These are phyloP conservation scores for Daphne laureola DNA, from an alignment of 441 rosid species.

Conservation along the genomic window DNA sequence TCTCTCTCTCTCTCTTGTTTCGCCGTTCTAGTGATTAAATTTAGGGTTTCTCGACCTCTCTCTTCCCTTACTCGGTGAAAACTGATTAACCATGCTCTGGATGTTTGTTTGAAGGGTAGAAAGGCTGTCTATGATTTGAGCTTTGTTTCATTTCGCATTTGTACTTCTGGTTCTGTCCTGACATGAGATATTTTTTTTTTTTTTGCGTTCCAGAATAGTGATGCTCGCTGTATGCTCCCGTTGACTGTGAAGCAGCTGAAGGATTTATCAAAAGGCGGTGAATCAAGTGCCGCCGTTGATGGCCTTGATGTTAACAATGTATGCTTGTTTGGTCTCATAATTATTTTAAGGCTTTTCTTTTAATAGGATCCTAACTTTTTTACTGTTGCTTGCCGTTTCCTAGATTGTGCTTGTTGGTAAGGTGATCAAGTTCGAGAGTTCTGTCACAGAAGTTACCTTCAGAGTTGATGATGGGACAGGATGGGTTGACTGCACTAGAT, in stretches of 20 bases:
- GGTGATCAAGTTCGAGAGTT: conserved; percentile 65
- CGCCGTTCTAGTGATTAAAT: background rate
- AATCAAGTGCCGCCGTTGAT: conserved; percentile 54
- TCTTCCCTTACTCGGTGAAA: background rate
- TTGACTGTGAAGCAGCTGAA: conserved; percentile 74
- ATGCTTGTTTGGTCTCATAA: conserved; percentile 14
- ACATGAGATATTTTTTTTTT: background rate
- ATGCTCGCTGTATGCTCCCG: conserved; percentile 64
- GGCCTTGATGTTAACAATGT: conserved; percentile 78
- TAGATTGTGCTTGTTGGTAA: conserved; percentile 73
- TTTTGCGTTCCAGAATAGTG: conserved; percentile 56
- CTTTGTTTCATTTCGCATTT: conserved; percentile 1
- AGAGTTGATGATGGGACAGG: conserved; percentile 87
- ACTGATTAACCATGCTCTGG: background rate
- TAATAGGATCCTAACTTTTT: conserved; percentile 2
- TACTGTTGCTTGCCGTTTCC: conserved; percentile 11
- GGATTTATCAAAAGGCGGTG: conserved; percentile 52
- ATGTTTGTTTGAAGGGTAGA: background rate
- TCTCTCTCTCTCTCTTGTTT: background rate
- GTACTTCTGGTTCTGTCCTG: background rate
- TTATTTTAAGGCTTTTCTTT: background rate
- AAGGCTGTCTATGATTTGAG: background rate
- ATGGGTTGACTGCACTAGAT: conserved; percentile 73
- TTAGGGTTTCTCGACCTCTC: background rate
- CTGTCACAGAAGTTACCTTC: conserved; percentile 63